Evolutionary conservation across 495 filamentous ascomycete genomes (phyloP), one percentile per base, ranked within the genome.

Genomic region (Letharia columbiana): DNA sequence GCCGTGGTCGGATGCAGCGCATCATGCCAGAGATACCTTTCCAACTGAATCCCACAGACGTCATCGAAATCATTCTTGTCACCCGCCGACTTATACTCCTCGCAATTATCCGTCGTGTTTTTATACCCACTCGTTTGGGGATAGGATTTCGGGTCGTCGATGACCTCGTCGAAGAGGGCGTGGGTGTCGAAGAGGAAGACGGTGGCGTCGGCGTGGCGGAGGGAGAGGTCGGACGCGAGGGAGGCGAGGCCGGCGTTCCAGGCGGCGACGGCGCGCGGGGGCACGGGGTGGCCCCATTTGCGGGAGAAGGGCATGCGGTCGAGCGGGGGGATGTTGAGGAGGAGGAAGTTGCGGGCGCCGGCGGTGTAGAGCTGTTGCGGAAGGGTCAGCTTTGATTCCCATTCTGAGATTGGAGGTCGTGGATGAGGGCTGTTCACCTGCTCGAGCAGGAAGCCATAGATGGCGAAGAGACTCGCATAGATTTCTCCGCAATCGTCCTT

Each of bases 261-360:
- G 40, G 28, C 23, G 0, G 35, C 6, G 31, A 62, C 45, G 18
- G 59, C 47, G 54, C 2, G 31, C 13, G 54, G 31, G 15, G 42
- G 42, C 8, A 54, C 47, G 7, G 60, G 41, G 28, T n/a, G 45
- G 35, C 35, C 54, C 18, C 56, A 42, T 23, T 42, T 63, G 35
- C 12, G 60, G 45, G 60, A 66, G 35, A 62, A 40, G 28, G 68
- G 68, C 33, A 54, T 31, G 11, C 83, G 83, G 37, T 89, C 77
- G 18, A 88, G 80, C 2, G 90, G 84, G 0, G 90, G 90, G 3
- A 89, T 87, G 65, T 84, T 86, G 64, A 92, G 67, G 70, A 92
- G 81, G 23, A 88, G 74, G 73, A 91, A 91, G 68, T 87, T 90
- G 63, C 89, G 81, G 10, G 83, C 89, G 1, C 90, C 90, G 31